Base-by-base conservation (phyloP, 257 asterid genomes). In the Hygrophila difformis region DNA sequence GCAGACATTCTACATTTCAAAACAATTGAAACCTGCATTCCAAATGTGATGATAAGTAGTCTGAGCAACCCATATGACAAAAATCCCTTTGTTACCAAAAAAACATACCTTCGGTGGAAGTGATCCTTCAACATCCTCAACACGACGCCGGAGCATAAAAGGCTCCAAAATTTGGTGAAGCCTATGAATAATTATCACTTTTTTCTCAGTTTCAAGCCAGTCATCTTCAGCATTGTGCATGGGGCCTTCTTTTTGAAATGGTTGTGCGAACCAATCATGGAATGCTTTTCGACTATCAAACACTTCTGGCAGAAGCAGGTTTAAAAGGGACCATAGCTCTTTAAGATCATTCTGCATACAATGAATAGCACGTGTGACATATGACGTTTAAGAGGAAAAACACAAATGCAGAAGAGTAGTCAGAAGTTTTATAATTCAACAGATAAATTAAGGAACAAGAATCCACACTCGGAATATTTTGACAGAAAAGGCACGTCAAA, bases 181-280 rank as follows among this genome's bases (percentile, higher is more conserved):
- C 47, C 99, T 76, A 48, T 91, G 99, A 72, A 91, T 91, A 66
- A 91, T 63, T 55, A 91, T 91, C 44, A 91, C 99, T 66, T 91
- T 91, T 78, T 91, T 91, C 77, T 91, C 99, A 3, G 99, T 91
- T 77, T 91, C 99, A 8, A 91, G 95, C 99, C 99, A 91, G 65
- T 91, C 95, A 67, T 91, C 95, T 70, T 91, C 99, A 6, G 74
- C 77, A 60, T 74, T 81, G 63, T 87, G 93, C 14, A 82, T 14
- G 8, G 92, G 85, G 37, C 74, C 83, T 75, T 91, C 99, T 58
- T 71, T 87, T 72, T 81, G 95, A 66, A 91, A 91, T 37, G 99
- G 99, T 75, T 91, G 94, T 19, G 99, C 73, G 67, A 91, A 91
- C 99, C 99, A 91, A 70, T 87, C 99, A 48, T 91, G 84, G 73